These are phyloP conservation scores for Mycena olivaceomarginata DNA, from an alignment of 768 basidiomycete genomes.

Conservation along the genomic window DNA sequence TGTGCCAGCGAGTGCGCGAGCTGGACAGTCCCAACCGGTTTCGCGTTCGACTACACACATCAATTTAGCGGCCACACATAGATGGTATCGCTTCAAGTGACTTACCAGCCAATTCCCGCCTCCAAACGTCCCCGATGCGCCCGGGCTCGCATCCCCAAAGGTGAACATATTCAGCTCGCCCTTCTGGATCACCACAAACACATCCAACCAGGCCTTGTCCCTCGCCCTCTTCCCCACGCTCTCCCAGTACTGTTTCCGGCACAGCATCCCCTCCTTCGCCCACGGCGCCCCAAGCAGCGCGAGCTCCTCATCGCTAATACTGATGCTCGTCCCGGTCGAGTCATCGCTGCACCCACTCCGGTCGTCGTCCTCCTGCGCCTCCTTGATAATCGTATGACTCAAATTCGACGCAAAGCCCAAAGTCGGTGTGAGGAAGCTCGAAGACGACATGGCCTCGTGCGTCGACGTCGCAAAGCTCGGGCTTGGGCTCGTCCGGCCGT, in stretches of 20 bases:
- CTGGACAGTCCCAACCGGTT: constrained; percentile 86
- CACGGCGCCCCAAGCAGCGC: constrained; percentile 97
- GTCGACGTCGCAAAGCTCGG: constrained; percentile 95
- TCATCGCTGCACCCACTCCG: constrained; percentile 80
- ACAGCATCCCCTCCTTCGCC: constrained; percentile 99
- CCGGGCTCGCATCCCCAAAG: constrained; percentile 87
- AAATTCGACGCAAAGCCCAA: constrained; percentile 98
- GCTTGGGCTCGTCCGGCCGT: constrained; percentile 95
- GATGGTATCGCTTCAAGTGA: constrained; percentile 44
- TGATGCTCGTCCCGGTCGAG: constrained; percentile 83
- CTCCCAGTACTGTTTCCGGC: constrained; percentile 97
- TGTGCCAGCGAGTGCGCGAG: constrained; percentile 94
- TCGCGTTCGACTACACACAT: constrained; percentile 85
- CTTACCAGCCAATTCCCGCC: constrained; percentile 99
- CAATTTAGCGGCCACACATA: constrained; percentile 13
- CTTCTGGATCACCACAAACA: constrained; percentile 96
- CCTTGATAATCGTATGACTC: constrained; percentile 96
- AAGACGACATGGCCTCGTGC: constrained; percentile 80
- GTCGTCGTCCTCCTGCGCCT: constrained; percentile 93
- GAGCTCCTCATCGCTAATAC: constrained; percentile 96
- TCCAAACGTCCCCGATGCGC: constrained; percentile 82
- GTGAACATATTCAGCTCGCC: constrained; percentile 97
- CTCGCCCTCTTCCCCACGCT: constrained; percentile 87
- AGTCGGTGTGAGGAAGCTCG: constrained; percentile 86
- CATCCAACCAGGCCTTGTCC: constrained; percentile 94